phyloP scores from a whole-genome alignment of 2,329 filamentous ascomycete species.

The Graphilbum fragrans region DNA sequence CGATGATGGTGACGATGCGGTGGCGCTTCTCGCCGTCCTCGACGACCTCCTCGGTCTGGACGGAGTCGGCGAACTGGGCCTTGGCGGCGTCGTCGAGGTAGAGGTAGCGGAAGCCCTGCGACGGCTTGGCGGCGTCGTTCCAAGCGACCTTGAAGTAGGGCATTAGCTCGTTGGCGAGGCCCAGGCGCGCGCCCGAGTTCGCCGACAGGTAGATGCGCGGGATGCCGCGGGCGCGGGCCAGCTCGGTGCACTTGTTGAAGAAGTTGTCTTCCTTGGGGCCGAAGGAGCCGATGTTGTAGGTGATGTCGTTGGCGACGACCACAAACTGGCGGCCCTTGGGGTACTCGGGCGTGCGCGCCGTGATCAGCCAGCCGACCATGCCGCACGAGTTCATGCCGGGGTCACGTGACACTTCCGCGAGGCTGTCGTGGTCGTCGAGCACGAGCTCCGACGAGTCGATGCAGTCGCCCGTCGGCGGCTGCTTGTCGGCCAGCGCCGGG shows the following conservation, averaged over 20 bases:
- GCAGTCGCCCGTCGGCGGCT: constrained; percentile 78
- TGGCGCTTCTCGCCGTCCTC: constrained; percentile 84
- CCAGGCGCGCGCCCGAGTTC: constrained; percentile 96
- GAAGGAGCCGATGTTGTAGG: constrained; percentile 97
- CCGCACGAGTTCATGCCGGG: constrained; percentile 91
- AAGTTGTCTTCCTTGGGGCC: constrained; percentile 94
- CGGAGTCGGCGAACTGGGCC: constrained; percentile 73
- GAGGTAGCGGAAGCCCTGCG: constrained; percentile 91
- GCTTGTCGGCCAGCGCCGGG: constrained; percentile 62
- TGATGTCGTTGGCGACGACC: constrained; percentile 98
- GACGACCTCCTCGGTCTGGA: constrained; percentile 76
- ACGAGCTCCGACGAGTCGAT: constrained; percentile 91
- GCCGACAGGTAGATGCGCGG: constrained; percentile 96
- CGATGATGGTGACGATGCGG: constrained; percentile 88
- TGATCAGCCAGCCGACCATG: constrained; percentile 98
- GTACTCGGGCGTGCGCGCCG: constrained; percentile 90
- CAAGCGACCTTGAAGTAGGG: constrained; percentile 95
- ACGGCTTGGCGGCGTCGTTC: constrained; percentile 73
- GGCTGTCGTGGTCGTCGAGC: constrained; percentile 82
- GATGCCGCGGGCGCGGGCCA: constrained; percentile 82
- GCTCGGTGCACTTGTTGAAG: constrained; percentile 98
- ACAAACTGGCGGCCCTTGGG: constrained; percentile 85
- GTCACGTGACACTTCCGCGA: constrained; percentile 88
- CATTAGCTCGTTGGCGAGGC: constrained; percentile 92
- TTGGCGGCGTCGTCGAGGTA: constrained; percentile 83